These are phyloP conservation scores for Meyerozyma guilliermondii DNA, from an alignment of 1,139 yeast genomes.

Conservation along the genomic window DNA sequence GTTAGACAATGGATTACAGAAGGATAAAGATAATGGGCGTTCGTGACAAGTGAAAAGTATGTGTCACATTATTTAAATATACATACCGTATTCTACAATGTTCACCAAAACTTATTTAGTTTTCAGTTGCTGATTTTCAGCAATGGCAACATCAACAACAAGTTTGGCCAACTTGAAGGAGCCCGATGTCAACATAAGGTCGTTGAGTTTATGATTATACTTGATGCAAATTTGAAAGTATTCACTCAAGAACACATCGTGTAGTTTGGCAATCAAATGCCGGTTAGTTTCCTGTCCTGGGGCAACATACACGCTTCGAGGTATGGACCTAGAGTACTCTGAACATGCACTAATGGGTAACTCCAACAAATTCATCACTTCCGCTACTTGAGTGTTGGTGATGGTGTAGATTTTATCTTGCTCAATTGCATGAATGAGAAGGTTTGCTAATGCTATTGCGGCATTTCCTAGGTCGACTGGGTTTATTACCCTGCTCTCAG, in stretches of 20 bases:
- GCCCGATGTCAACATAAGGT: slow-evolving; percentile 54
- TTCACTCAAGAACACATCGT: slow-evolving; percentile 58
- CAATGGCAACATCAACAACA: slow-evolving; percentile 64
- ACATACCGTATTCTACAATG: neutral
- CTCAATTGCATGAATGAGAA: slow-evolving; percentile 55
- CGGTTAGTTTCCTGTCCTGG: slow-evolving; percentile 20
- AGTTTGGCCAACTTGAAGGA: slow-evolving; percentile 66
- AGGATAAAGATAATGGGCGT: neutral
- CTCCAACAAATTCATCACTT: slow-evolving; percentile 54
- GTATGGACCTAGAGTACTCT: slow-evolving; percentile 35
- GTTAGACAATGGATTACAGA: slow-evolving; percentile 41
- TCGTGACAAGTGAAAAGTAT: neutral
- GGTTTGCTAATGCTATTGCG: slow-evolving; percentile 53
- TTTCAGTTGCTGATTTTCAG: slow-evolving; percentile 37
- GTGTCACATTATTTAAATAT: neutral
- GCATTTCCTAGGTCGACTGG: slow-evolving; percentile 61
- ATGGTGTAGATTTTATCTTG: slow-evolving; percentile 54
- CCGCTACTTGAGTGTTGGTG: slow-evolving; percentile 48
- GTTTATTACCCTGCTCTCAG: slow-evolving; percentile 54
- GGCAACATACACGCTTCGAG: slow-evolving; percentile 43
- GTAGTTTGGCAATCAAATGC: slow-evolving; percentile 49
- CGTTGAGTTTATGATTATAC: slow-evolving; percentile 59
- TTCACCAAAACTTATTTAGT: slow-evolving; percentile 11
- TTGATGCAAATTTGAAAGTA: slow-evolving; percentile 60
- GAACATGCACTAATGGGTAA: slow-evolving; percentile 45